Conservation (phyloP, 306 rosid species). For the Chamaecrista fasciculata region DNA sequence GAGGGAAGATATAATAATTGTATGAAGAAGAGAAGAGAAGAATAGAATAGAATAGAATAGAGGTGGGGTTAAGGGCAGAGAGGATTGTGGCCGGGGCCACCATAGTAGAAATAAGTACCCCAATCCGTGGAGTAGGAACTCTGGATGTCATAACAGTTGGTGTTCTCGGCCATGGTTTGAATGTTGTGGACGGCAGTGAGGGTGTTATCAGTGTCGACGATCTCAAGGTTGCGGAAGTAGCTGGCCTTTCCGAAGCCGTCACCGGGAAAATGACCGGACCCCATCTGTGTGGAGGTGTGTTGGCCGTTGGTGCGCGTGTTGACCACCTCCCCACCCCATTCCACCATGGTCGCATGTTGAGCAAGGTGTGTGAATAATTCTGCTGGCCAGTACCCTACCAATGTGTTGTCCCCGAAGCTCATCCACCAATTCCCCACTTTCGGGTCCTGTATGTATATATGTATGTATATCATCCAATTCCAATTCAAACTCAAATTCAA, state of each 20-base stretch:
- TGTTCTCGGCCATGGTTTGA: slow-evolving; percentile 74
- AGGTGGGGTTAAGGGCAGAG: slow-evolving; percentile 45
- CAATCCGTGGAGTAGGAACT: slow-evolving; percentile 65
- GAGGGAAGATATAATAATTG: too few species aligned
- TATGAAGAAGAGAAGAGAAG: too few species aligned
- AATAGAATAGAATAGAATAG: too few species aligned
- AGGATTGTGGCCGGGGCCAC: slow-evolving; percentile 79
- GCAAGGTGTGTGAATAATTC: slow-evolving; percentile 87
- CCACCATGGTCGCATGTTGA: slow-evolving; percentile 85
- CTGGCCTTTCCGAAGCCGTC: slow-evolving; percentile 94
- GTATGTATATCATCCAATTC: too few species aligned
- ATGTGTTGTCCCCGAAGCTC: slow-evolving; percentile 71
- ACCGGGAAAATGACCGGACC: slow-evolving; percentile 71
- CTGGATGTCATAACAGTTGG: slow-evolving; percentile 67
- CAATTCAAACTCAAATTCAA: too few species aligned
- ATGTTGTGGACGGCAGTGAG: slow-evolving; percentile 56
- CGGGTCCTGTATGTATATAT: slow-evolving; percentile 46
- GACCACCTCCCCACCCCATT: slow-evolving; percentile 98
- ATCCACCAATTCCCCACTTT: slow-evolving; percentile 95
- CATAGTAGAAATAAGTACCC: slow-evolving; percentile 92
- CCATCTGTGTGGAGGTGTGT: slow-evolving; percentile 95
- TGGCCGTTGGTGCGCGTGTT: slow-evolving; percentile 58
- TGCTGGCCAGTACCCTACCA: slow-evolving; percentile 94
- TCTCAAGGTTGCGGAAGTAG: slow-evolving; percentile 83
- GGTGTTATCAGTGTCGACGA: slow-evolving; percentile 82